Evolutionary conservation across 495 filamentous ascomycete genomes (phyloP), one percentile per base, ranked within the genome.

Genomic region (Aspergillus wentii): DNA sequence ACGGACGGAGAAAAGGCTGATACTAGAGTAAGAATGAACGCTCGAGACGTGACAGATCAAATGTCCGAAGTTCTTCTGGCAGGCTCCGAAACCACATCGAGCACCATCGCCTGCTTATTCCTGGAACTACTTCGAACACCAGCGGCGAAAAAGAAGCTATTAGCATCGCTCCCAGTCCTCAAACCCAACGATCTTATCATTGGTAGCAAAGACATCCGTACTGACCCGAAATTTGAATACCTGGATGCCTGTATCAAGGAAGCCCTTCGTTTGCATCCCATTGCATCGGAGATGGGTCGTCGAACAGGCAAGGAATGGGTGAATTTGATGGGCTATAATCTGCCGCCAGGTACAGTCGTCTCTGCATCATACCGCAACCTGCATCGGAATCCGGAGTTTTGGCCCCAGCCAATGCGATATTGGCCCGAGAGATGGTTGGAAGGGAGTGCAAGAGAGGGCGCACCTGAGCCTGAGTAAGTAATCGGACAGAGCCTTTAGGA

Each of bases 401-500:
- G 37, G 37, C 37, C 37, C 0, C n/a, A 40, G 1, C 37, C 37
- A 7, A 8, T 40, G 8, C 26, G 27, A 1, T 40, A 31, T 15
- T 40, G 37, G 37, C 37, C 37, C 5, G 37, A 32, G 27, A 40
- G 16, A 65, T 51, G 18, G 57, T 39, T 32, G 64, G 43, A 16
- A n/a, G n/a, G n/a, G n/a, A n/a, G n/a, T n/a, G n/a, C n/a, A n/a
- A n/a, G n/a, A n/a, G n/a, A n/a, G n/a, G n/a, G n/a, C n/a, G n/a
- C n/a, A n/a, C n/a, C n/a, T n/a, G n/a, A n/a, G n/a, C n/a, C n/a
- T n/a, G n/a, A n/a, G n/a, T n/a, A n/a, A n/a, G n/a, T n/a, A n/a
- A n/a, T n/a, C n/a, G n/a, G 0, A 27, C 3, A 5, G 11, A 23
- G 22, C 22, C 11, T 25, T 8, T 8, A 26, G 7, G 13, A 0